These are phyloP conservation scores for Astragalus membranaceus DNA, from an alignment of 306 rosid genomes.

Conservation along the genomic window DNA sequence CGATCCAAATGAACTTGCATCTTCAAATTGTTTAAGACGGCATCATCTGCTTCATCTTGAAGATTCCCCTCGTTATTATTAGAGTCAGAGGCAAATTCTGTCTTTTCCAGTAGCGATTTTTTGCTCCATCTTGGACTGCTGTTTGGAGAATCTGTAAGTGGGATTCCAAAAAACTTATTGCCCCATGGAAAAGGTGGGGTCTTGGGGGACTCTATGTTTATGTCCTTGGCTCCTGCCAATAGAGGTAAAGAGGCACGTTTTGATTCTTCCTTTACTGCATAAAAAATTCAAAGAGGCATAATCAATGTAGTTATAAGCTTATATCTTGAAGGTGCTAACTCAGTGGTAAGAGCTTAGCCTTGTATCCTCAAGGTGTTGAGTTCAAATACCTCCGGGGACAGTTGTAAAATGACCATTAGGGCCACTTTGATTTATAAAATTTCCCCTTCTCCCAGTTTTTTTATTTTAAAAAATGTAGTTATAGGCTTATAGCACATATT, in stretches of 20 bases:
- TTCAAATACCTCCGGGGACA: too few species aligned
- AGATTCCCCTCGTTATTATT: conserved; percentile 17
- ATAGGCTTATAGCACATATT: neutral
- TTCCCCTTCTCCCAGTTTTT: too few species aligned
- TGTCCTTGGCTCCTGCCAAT: conserved; percentile 37
- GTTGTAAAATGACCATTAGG: too few species aligned
- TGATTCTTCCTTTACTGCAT: conserved; percentile 47
- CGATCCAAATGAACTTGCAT: conserved; percentile 70
- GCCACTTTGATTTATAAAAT: too few species aligned
- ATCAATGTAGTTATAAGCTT: neutral
- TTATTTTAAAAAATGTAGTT: too few species aligned
- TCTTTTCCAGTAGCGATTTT: conserved; percentile 47
- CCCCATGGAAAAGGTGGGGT: conserved; percentile 48
- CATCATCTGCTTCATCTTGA: conserved; percentile 35
- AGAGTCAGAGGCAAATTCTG: conserved; percentile 40
- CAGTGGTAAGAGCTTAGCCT: neutral
- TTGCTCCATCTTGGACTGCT: conserved; percentile 55
- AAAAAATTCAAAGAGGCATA: conserved; percentile 12
- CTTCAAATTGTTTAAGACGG: conserved; percentile 42
- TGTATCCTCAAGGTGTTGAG: neutral
- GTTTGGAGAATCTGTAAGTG: conserved; percentile 56
- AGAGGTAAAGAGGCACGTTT: conserved; percentile 42
- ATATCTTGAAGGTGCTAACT: neutral
- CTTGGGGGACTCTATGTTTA: conserved; percentile 31
- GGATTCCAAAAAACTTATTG: conserved; percentile 60